Percentiles rank a stretch among this genome's conserved stretches.
phyloP scores from a whole-genome alignment of 768 basidiomycete genomes.

The Daedaleopsis nitida region DNA sequence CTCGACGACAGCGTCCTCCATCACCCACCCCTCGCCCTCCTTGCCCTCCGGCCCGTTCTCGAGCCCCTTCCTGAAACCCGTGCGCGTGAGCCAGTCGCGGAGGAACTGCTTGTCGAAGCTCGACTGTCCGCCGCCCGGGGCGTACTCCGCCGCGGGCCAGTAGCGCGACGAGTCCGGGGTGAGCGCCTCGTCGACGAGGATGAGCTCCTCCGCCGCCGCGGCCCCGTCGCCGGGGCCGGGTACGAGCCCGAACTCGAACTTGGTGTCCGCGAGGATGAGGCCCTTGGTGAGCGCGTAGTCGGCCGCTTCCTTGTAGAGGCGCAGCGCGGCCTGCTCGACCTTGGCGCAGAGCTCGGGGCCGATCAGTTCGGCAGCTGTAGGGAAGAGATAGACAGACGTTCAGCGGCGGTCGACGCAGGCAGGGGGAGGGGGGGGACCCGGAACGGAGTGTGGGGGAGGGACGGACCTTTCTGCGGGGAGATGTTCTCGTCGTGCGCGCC shows the following conservation, averaged over 20 bases:
- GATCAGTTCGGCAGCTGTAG: constrained; percentile 61
- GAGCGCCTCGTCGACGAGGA: constrained; percentile 94
- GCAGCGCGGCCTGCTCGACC: constrained; percentile 61
- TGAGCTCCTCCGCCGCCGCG: constrained; percentile 47
- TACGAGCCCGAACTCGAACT: constrained; percentile 95
- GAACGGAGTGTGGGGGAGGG: too few relatives aligned
- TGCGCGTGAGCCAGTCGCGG: constrained; percentile 80
- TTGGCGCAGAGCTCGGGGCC: constrained; percentile 64
- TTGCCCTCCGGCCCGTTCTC: constrained; percentile 71
- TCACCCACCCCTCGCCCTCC: constrained; percentile 73
- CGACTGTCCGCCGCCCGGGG: constrained; percentile 73
- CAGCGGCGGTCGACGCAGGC: neutral
- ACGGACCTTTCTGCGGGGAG: constrained; percentile 89
- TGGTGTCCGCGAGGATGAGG: constrained; percentile 95
- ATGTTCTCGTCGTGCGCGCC: constrained; percentile 98
- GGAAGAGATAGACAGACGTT: neutral
- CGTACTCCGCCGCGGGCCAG: constrained; percentile 83
- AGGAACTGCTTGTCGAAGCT: constrained; percentile 98
- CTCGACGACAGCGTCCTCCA: constrained; percentile 72
- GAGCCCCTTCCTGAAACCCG: constrained; percentile 78
- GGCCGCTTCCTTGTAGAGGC: constrained; percentile 75
- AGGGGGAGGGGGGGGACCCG: neutral
- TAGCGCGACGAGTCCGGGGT: constrained; percentile 98
- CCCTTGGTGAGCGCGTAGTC: constrained; percentile 72
- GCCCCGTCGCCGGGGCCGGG: constrained; percentile 17